Percentiles rank a stretch among this genome's conserved stretches.
phyloP scores from a whole-genome alignment of 306 rosid genomes.

The Pueraria montana region DNA sequence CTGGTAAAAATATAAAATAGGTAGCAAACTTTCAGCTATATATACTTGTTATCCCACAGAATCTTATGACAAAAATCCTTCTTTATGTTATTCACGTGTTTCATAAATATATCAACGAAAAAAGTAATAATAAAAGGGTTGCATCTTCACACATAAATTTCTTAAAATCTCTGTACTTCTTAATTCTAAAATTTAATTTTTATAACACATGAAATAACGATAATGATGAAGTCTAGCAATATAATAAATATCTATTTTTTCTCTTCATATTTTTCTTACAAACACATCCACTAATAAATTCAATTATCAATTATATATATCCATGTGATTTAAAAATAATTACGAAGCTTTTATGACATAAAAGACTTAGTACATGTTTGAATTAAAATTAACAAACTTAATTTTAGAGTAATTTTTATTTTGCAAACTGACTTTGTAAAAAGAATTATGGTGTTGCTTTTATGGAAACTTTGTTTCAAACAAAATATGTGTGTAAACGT shows the following conservation, averaged over 20 bases:
- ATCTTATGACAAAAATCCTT: not conserved
- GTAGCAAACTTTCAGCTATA: not conserved
- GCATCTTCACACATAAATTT: not conserved
- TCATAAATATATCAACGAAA: not conserved
- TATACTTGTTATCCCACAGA: not conserved
- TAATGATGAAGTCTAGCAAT: not conserved
- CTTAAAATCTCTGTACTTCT: not conserved
- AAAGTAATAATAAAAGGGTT: not conserved
- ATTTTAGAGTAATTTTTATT: no score
- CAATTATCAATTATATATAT: no score
- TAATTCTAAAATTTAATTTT: not conserved
- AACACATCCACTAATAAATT: no score
- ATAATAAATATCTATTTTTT: not conserved
- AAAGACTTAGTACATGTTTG: not conserved
- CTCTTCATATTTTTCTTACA: not conserved
- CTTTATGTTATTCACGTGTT: not conserved
- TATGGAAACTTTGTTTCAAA: no score
- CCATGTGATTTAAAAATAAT: not conserved
- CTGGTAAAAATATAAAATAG: not conserved
- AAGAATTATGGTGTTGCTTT: no score
- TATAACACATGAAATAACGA: not conserved
- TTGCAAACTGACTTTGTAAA: no score
- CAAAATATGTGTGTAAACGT: no score
- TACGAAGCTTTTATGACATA: not conserved
- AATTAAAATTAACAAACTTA: no score